These are phyloP conservation scores for Paracamarosporium sp. DNA, from an alignment of 2,329 filamentous ascomycete species.

Conservation along the genomic window DNA sequence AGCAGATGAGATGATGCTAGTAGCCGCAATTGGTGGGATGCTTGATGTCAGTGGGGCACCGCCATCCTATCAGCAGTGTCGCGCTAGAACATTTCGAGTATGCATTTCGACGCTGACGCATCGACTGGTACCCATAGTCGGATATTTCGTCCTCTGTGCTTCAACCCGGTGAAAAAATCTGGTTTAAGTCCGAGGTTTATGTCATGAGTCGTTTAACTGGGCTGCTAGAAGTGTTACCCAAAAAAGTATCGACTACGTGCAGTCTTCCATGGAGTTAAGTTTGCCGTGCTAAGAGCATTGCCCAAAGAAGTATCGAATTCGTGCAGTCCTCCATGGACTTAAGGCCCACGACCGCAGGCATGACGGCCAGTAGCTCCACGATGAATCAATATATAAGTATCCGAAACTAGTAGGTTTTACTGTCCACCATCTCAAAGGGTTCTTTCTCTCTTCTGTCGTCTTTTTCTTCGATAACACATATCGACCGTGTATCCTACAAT, in stretches of 20 bases:
- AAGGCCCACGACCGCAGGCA: constrained; percentile 3
- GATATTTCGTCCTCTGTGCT: not conserved
- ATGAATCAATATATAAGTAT: constrained; percentile 1
- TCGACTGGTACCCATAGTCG: too few species aligned
- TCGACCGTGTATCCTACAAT: not conserved
- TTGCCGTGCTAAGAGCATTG: not conserved
- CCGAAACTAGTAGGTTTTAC: too few species aligned
- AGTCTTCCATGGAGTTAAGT: not conserved
- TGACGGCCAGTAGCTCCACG: not conserved
- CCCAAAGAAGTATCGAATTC: not conserved
- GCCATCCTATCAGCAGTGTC: not conserved
- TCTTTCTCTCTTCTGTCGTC: too few species aligned
- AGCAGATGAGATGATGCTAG: not conserved
- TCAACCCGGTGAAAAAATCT: not conserved
- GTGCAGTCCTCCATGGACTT: not conserved
- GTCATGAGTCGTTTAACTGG: too few species aligned
- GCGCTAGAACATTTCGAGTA: not conserved
- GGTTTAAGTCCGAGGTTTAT: not conserved
- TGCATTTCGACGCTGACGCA: constrained; percentile 4
- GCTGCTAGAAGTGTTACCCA: not conserved
- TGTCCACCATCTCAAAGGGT: too few species aligned
- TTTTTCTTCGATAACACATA: too few species aligned
- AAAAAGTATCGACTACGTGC: not conserved
- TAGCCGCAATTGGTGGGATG: not conserved
- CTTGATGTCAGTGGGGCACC: too few species aligned